Conservation (phyloP, 257 asterid genomes). For the Nicotiana otophora region DNA sequence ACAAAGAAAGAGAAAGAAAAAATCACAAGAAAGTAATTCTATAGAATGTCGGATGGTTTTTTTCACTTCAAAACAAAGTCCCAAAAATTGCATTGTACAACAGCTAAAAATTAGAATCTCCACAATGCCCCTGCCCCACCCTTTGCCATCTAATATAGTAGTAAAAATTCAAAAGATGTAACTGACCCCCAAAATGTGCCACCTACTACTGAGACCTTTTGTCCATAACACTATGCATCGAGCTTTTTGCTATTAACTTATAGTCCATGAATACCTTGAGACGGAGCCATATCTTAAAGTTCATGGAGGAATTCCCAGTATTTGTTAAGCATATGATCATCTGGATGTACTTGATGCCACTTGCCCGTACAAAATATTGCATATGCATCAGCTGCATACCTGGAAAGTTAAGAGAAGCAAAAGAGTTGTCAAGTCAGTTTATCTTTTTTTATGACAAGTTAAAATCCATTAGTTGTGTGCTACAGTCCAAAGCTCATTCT, state of each 20-base stretch:
- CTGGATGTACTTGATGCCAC: conserved; percentile 59
- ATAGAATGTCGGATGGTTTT: no score
- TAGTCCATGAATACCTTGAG: not conserved
- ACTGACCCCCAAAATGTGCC: not conserved
- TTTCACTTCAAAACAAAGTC: no score
- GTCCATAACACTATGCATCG: not conserved
- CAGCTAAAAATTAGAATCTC: no score
- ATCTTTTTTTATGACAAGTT: not conserved
- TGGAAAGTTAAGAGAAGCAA: conserved; percentile 19
- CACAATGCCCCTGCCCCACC: no score
- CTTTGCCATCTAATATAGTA: no score
- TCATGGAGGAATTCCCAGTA: conserved; percentile 64
- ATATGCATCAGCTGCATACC: conserved; percentile 91
- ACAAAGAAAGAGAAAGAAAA: no score
- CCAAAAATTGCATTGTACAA: no score
- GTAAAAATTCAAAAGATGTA: not conserved
- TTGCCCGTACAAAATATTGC: conserved; percentile 72
- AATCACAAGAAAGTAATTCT: no score
- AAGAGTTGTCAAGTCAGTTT: not conserved
- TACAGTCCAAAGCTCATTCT: not conserved
- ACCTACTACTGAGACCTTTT: not conserved
- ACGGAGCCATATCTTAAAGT: not conserved
- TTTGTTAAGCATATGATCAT: conserved; percentile 65
- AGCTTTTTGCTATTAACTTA: not conserved
- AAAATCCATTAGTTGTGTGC: not conserved